Evolutionary conservation across 306 rosid species (phyloP).

Genomic region (Ormosia emarginata): DNA sequence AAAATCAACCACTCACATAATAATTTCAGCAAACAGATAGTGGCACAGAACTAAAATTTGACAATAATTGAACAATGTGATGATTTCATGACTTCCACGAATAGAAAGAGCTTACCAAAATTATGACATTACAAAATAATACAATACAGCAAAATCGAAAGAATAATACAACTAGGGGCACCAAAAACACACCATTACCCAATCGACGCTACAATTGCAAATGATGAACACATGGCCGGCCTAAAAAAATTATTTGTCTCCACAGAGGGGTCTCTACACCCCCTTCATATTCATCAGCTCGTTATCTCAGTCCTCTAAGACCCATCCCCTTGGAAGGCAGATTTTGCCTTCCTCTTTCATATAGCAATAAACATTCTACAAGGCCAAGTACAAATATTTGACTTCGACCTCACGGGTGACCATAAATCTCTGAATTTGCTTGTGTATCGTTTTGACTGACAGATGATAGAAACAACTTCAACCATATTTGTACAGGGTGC

Average conservation of each 20-base stretch:
- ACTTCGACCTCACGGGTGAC: constrained; percentile 1
- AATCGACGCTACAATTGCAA: constrained; percentile 15
- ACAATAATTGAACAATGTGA: background rate
- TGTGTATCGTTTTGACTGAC: constrained; percentile 11
- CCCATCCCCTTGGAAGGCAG: background rate
- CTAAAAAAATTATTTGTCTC: constrained; percentile 2
- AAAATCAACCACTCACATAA: background rate
- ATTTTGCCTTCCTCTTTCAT: constrained; percentile 20
- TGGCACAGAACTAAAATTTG: background rate
- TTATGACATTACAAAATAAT: constrained; percentile 28
- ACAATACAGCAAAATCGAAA: constrained; percentile 9
- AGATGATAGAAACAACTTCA: constrained; percentile 40
- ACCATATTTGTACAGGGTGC: constrained; percentile 45
- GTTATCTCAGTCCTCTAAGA: background rate
- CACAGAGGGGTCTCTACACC: background rate
- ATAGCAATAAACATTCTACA: constrained; percentile 42
- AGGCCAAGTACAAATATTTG: constrained; percentile 25
- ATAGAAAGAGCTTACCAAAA: background rate
- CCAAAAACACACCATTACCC: constrained; percentile 25
- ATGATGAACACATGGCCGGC: constrained; percentile 14
- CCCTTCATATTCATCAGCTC: constrained; percentile 21
- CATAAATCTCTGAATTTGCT: constrained; percentile 31
- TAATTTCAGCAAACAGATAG: background rate
- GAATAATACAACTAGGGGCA: constrained; percentile 8
- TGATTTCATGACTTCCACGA: background rate